phyloP scores from a whole-genome alignment of 2,329 filamentous ascomycete genomes.

The Alternaria gansuensis region DNA sequence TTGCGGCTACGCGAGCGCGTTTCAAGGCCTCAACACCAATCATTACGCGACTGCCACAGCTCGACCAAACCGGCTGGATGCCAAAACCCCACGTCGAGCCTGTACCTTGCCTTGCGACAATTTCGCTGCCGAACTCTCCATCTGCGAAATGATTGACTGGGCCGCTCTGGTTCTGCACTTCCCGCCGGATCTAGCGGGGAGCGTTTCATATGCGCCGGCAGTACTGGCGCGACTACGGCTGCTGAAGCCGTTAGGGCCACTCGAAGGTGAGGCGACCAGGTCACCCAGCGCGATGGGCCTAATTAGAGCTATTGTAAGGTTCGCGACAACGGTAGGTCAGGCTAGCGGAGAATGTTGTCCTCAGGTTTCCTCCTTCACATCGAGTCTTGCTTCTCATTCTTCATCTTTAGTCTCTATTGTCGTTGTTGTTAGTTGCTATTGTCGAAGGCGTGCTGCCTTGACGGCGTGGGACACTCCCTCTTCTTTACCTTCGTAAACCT shows the following conservation, averaged over 20 bases:
- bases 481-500: slow-evolving; percentile 24
- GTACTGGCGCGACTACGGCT: slow-evolving; percentile 29
- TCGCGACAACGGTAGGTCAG: slow-evolving; percentile 37
- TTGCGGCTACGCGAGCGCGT: slow-evolving; percentile 35
- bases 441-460: slow-evolving; percentile 48
- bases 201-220: slow-evolving; percentile 41
- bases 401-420: slow-evolving; percentile 45
- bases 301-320: slow-evolving; percentile 43
- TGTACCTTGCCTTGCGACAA: slow-evolving; percentile 14
- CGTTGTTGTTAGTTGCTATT: slow-evolving; percentile 52
- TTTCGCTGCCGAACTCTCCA: slow-evolving; percentile 16
- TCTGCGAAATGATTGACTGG: slow-evolving; percentile 29
- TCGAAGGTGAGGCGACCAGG: slow-evolving; percentile 38
- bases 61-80: slow-evolving; percentile 40
- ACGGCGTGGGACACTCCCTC: slow-evolving; percentile 38
- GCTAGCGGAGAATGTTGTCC: slow-evolving; percentile 34
- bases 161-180: slow-evolving; percentile 21
- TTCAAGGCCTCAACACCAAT: slow-evolving; percentile 47
- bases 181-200: slow-evolving; percentile 26
- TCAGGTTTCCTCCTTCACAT: slow-evolving; percentile 35
- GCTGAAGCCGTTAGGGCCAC: slow-evolving; percentile 47
- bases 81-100: slow-evolving; percentile 21
- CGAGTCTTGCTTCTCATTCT: slow-evolving; percentile 23
- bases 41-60: slow-evolving; percentile 40
- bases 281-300: slow-evolving; percentile 41